Conservation (phyloP, 2,329 filamentous ascomycete genomes). For the Fusarium aywerte region DNA sequence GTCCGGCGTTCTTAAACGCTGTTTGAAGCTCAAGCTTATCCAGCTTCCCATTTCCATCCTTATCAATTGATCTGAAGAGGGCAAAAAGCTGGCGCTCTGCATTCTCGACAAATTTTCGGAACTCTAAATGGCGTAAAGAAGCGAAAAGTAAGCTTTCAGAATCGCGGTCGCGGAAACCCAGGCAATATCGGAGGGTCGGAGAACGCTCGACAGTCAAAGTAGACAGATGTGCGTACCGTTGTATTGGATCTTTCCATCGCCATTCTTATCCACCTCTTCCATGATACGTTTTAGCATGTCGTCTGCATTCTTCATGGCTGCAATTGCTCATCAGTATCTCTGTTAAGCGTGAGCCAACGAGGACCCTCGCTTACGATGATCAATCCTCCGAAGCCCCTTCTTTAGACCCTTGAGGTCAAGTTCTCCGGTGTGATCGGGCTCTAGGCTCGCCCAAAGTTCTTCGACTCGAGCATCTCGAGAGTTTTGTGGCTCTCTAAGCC, state of each 20-base stretch:
- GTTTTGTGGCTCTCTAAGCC: constrained; percentile 80
- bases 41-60: constrained; percentile 84
- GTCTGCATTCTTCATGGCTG: constrained; percentile 89
- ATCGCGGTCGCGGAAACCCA: constrained; percentile 19
- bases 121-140: constrained; percentile 68
- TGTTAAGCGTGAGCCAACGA: constrained; percentile 7
- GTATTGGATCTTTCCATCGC: constrained; percentile 90
- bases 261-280: constrained; percentile 83
- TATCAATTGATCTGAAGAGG: constrained; percentile 89
- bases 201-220: constrained; percentile 12
- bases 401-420: constrained; percentile 87
- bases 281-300: constrained; percentile 84
- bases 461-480: constrained; percentile 84
- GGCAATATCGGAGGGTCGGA: constrained; percentile 30
- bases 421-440: constrained; percentile 79
- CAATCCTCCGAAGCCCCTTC: constrained; percentile 85
- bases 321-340: constrained; percentile 43
- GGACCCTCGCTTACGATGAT: constrained; percentile 76
- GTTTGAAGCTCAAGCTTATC: constrained; percentile 84
- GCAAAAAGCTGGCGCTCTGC: constrained; percentile 85
- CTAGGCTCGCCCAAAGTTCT: constrained; percentile 84
- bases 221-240: constrained; percentile 69
- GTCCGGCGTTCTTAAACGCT: constrained; percentile 81
- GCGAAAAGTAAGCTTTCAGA: constrained; percentile 37
- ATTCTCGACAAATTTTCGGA: constrained; percentile 85